Percentiles rank a stretch among this genome's conserved stretches.
phyloP scores from a whole-genome alignment of 352 stramenopile genomes.

The Globisporangium lucens region DNA sequence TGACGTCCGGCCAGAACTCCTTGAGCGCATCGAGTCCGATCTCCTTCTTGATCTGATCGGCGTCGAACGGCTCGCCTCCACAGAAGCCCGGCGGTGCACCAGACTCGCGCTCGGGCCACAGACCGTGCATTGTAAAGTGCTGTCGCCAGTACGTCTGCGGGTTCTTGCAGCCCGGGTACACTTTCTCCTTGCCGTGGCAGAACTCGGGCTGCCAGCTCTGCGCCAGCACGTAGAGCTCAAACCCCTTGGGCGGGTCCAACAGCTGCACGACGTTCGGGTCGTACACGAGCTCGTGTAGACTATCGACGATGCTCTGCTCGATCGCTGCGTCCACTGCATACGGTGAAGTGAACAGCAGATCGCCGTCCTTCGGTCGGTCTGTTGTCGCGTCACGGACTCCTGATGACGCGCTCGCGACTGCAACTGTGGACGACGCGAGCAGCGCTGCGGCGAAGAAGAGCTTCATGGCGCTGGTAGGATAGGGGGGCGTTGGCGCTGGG shows the following conservation, averaged over 20 bases:
- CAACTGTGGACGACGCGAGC: background rate
- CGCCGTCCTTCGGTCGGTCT: background rate
- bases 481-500: background rate
- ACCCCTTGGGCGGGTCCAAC: constrained; percentile 19
- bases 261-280: constrained; percentile 26
- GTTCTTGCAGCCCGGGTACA: constrained; percentile 65
- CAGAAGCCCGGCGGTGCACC: constrained; percentile 78
- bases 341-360: background rate
- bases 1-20: constrained; percentile 88
- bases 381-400: background rate
- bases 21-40: constrained; percentile 73
- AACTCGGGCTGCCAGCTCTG: constrained; percentile 90
- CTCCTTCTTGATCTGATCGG: constrained; percentile 43
- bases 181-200: constrained; percentile 50
- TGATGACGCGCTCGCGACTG: background rate
- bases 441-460: background rate
- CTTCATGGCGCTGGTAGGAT: background rate
- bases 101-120: constrained; percentile 80
- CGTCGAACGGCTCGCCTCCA: constrained; percentile 68
- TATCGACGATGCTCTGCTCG: constrained; percentile 11
- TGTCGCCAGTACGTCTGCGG: constrained; percentile 74
- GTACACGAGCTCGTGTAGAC: constrained; percentile 26
- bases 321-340: constrained; percentile 1
- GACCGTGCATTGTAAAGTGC: constrained; percentile 87
- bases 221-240: constrained; percentile 90